Evolutionary conservation across 2,329 filamentous ascomycete species (phyloP).

Genomic region (Didymosphaeria variabile): DNA sequence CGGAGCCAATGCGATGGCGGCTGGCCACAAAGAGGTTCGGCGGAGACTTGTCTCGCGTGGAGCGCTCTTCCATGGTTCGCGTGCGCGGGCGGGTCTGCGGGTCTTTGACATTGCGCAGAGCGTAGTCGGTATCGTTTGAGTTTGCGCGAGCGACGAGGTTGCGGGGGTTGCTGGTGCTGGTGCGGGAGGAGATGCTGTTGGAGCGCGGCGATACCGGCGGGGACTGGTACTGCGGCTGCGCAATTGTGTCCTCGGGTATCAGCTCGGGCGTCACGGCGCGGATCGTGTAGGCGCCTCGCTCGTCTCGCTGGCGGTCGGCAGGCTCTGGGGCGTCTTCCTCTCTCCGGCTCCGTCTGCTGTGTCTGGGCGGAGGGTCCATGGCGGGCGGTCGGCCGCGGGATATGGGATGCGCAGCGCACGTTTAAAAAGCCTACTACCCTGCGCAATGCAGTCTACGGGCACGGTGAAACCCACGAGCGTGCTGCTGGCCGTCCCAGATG

Average conservation of each 20-base stretch:
- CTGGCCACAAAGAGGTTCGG: conserved; percentile 55
- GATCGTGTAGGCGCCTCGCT: conserved; percentile 53
- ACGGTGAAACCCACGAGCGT: no score
- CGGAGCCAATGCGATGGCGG: conserved; percentile 74
- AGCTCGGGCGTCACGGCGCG: conserved; percentile 73
- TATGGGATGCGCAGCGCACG: no score
- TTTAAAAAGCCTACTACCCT: background rate
- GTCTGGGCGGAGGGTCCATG: conserved; percentile 38
- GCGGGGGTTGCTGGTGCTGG: conserved; percentile 35
- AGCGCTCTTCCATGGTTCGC: conserved; percentile 59
- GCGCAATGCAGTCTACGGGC: no score
- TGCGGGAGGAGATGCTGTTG: conserved; percentile 32
- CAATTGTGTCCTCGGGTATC: conserved; percentile 34
- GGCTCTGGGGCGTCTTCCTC: conserved; percentile 37
- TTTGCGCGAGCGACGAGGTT: conserved; percentile 41
- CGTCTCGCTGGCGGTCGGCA: conserved; percentile 32
- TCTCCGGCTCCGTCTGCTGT: conserved; percentile 33
- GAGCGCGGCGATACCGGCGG: conserved; percentile 45
- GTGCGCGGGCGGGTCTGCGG: conserved; percentile 63
- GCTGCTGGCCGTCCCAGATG: no score
- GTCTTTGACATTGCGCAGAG: conserved; percentile 51
- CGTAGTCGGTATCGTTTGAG: conserved; percentile 45
- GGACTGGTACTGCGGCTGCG: conserved; percentile 25
- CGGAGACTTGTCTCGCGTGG: conserved; percentile 52
- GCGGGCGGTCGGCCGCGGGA: conserved; percentile 10